These are phyloP conservation scores for Pythium biforme DNA, from an alignment of 352 stramenopile species.

Conservation along the genomic window DNA sequence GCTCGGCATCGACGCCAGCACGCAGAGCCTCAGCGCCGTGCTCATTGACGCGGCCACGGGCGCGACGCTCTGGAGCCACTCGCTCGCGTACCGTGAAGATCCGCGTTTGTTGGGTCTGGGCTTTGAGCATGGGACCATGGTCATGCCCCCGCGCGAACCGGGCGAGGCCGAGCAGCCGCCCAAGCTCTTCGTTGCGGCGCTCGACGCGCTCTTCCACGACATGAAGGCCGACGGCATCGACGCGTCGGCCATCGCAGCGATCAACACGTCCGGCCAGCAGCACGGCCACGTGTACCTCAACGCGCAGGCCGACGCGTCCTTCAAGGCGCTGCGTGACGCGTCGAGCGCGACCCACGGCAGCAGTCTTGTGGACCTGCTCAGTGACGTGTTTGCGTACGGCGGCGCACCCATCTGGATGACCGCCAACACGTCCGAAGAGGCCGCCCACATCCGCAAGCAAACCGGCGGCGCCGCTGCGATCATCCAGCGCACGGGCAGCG, in stretches of 20 bases:
- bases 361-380: neutral
- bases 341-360: neutral
- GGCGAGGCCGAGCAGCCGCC: constrained; percentile 8
- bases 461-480: neutral
- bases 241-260: neutral
- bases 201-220: constrained; percentile 1
- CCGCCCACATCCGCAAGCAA: neutral
- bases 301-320: neutral
- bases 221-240: neutral
- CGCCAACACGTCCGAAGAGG: constrained; percentile 2
- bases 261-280: constrained; percentile 9
- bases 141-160: neutral
- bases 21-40: constrained; percentile 6
- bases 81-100: constrained; percentile 4
- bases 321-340: neutral
- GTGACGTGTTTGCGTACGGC: neutral
- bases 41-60: neutral
- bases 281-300: constrained; percentile 6
- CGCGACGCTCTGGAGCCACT: neutral
- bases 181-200: constrained; percentile 1
- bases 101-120: neutral
- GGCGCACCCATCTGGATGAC: constrained; percentile 7
- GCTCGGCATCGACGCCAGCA: constrained; percentile 7
- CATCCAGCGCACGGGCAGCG: constrained; percentile 1
- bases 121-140: constrained; percentile 1